Base-by-base conservation (phyloP, 2,329 filamentous ascomycete species). In the Sordariomycetes sp. region DNA sequence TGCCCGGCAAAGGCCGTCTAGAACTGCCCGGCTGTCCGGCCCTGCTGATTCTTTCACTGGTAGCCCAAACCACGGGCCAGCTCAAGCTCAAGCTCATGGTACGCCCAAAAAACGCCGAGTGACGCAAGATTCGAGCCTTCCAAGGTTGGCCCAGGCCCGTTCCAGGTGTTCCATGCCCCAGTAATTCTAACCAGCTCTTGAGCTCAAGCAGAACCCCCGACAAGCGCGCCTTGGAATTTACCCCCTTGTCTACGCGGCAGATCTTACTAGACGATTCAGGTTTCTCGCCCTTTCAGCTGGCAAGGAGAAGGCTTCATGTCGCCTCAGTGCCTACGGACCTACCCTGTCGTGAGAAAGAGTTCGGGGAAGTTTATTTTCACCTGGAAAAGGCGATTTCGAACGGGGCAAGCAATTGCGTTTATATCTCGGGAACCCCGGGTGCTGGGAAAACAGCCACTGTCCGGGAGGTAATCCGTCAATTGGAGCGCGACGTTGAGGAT, bases 371-470 rank as follows among this genome's bases (percentile, higher is more conserved):
- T 7, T 97, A 97, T 68, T 89, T 89, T 4, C 90, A 97, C 70
- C 85, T 99, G 37, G 92, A 96, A 68, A 88, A 90, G 8, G 94
- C 95, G 57, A 99, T 99, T 67, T 88, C 88, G 16, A 93, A 96
- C 64, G 94, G 93, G 20, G 89, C 88, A 1, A 95, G 95, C 16
- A 89, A 93, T 34, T 99, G 95, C 70, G 97, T 99, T 68, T 99
- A 99, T 73, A 99, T 99, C 60, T 97, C 94, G 0, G 94, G 94
- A n/a, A 97, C 93, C 0, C 94, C 95, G 0, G 94, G 95, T 8
- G 99, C 94, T 0, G 94, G 94, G 34, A 99, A 99, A 71, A 99
- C 94, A 1, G 94, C 94, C 14, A 99, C 95, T 0, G 94, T 99
- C 11, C 88, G 94, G 54, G 94, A 99, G 71, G 94, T 97, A 1